These are phyloP conservation scores for Phytophthora nicotianae DNA, from an alignment of 352 stramenopile genomes.

Conservation along the genomic window DNA sequence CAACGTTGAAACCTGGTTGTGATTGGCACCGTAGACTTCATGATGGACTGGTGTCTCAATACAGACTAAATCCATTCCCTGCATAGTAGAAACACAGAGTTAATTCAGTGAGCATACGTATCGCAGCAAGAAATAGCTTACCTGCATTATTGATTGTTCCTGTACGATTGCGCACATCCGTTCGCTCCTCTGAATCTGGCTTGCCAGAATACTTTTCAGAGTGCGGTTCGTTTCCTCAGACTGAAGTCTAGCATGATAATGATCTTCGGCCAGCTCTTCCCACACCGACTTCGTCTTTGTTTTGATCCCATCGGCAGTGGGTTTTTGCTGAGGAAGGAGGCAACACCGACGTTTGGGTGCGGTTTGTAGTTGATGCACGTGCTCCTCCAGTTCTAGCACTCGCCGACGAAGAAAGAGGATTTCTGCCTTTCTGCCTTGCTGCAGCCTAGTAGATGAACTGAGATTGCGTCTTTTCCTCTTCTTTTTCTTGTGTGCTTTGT, in stretches of 20 bases:
- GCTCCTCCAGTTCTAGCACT: conserved; percentile 16
- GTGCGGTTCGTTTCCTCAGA: conserved; percentile 12
- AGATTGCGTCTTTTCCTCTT: conserved; percentile 25
- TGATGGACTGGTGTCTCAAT: neutral
- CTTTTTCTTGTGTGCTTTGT: neutral
- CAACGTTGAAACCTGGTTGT: neutral
- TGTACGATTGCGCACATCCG: neutral
- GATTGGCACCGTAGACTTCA: neutral
- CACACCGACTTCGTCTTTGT: neutral
- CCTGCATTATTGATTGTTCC: neutral
- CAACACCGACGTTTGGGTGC: neutral
- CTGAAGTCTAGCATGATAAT: conserved; percentile 7
- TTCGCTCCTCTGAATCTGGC: conserved; percentile 1
- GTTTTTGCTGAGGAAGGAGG: neutral
- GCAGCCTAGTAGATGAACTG: conserved; percentile 26
- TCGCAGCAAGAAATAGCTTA: neutral
- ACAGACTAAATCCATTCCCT: conserved; percentile 1
- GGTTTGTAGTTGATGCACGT: neutral
- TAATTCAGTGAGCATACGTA: neutral
- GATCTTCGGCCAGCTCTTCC: conserved; percentile 3
- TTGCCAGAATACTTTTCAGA: conserved; percentile 7
- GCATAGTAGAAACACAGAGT: neutral
- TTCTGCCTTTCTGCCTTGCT: conserved; percentile 24
- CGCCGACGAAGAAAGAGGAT: conserved; percentile 16
- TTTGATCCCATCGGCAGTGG: neutral